Conservation (phyloP, 225 moss, liverwort and hornwort genomes). For the Rhytidiadelphus loreus region DNA sequence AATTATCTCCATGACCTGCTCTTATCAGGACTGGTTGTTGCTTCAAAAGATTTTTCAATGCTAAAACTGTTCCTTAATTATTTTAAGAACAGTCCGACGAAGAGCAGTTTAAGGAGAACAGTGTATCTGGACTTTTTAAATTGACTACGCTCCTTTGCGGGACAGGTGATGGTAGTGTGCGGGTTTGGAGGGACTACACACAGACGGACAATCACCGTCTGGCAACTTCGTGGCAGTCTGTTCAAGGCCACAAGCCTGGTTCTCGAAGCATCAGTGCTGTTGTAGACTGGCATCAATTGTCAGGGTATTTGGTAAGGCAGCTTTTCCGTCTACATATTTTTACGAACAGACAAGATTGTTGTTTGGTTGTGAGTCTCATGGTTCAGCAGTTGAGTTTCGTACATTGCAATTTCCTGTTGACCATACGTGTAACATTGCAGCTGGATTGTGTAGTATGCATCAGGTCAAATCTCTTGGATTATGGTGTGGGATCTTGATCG, state of each 20-base stretch:
- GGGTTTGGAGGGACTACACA: constrained; percentile 93
- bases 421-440: background rate
- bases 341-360: background rate
- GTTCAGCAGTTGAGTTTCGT: background rate
- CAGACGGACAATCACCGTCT: constrained; percentile 70
- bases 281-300: constrained; percentile 92
- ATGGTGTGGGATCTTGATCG: constrained; percentile 92
- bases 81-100: background rate
- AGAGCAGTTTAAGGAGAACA: background rate
- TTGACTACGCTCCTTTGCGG: background rate
- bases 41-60: background rate
- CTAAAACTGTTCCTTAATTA: background rate
- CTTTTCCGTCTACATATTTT: background rate
- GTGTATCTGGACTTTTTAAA: background rate
- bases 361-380: background rate
- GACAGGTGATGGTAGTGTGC: constrained; percentile 87
- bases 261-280: constrained; percentile 85
- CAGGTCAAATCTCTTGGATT: constrained; percentile 89
- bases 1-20: background rate
- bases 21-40: background rate
- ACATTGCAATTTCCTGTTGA: background rate
- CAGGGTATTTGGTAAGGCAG: constrained; percentile 72
- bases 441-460: constrained; percentile 74
- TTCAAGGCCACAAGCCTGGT: constrained; percentile 92
- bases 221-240: constrained; percentile 93